phyloP scores from a whole-genome alignment of 768 basidiomycete genomes.

The Agrocybe pediades region DNA sequence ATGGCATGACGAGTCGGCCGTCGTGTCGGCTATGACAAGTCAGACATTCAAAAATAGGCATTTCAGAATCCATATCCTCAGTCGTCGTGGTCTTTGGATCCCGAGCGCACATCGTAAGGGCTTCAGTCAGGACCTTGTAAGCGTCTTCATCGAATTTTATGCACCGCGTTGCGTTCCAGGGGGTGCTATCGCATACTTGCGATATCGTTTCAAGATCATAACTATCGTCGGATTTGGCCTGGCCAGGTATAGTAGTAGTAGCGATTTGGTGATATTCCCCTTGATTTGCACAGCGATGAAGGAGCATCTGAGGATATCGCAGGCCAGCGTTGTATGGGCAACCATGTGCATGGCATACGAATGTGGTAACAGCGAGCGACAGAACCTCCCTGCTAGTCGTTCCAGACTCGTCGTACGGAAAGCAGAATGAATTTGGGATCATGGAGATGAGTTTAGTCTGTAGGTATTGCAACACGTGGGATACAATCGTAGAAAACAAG shows the following conservation, averaged over 20 bases:
- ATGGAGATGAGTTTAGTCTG: no score
- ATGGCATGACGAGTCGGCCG: constrained; percentile 15
- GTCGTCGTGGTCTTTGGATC: constrained; percentile 24
- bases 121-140: not conserved
- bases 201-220: not conserved
- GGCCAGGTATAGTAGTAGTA: no score
- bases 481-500: not conserved
- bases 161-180: constrained; percentile 7
- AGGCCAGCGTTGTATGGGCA: not conserved
- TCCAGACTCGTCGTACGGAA: no score
- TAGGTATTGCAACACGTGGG: no score
- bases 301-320: constrained; percentile 9
- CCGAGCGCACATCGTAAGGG: constrained; percentile 22
- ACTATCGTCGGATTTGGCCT: not conserved
- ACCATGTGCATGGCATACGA: constrained; percentile 14
- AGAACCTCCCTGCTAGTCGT: constrained; percentile 14
- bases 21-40: constrained; percentile 6
- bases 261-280: not conserved
- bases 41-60: constrained; percentile 20
- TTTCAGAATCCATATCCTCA: constrained; percentile 23
- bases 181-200: not conserved
- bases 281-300: not conserved
- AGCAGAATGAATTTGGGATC: no score
- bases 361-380: constrained; percentile 27
- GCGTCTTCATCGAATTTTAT: not conserved